These are phyloP conservation scores for Plasmodium chabaudi DNA, from an alignment of 169 alveolate species.

Conservation along the genomic window DNA sequence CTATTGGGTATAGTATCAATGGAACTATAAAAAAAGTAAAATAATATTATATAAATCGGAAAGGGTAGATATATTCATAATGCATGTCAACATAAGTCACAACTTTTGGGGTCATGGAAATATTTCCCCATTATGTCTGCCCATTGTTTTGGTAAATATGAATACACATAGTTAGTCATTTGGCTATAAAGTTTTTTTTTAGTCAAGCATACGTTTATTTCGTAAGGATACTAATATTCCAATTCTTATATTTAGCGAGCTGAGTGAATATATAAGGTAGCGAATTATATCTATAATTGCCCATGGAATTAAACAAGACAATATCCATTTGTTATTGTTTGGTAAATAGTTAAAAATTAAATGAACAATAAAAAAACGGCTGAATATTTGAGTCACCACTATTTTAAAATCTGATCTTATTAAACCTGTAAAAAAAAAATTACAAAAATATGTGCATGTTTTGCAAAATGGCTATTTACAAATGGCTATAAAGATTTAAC, in stretches of 20 bases:
- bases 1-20: constrained; percentile 66
- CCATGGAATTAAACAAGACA: constrained; percentile 64
- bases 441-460: neutral
- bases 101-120: too few relatives aligned
- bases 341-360: constrained; percentile 64
- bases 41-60: too few relatives aligned
- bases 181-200: neutral
- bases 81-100: too few relatives aligned
- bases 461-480: neutral
- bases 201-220: constrained; percentile 36
- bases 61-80: neutral
- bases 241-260: constrained; percentile 24
- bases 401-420: constrained; percentile 30
- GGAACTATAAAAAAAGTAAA: constrained; percentile 17
- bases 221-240: constrained; percentile 26
- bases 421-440: constrained; percentile 25
- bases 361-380: constrained; percentile 59
- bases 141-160: neutral
- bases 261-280: constrained; percentile 40
- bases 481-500: neutral
- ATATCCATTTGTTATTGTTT: constrained; percentile 49
- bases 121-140: neutral
- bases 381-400: constrained; percentile 57
- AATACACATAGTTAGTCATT: neutral
- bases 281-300: constrained; percentile 66